Base-by-base conservation (phyloP, 495 filamentous ascomycete genomes). In the Aspergillus olivimuriae region DNA sequence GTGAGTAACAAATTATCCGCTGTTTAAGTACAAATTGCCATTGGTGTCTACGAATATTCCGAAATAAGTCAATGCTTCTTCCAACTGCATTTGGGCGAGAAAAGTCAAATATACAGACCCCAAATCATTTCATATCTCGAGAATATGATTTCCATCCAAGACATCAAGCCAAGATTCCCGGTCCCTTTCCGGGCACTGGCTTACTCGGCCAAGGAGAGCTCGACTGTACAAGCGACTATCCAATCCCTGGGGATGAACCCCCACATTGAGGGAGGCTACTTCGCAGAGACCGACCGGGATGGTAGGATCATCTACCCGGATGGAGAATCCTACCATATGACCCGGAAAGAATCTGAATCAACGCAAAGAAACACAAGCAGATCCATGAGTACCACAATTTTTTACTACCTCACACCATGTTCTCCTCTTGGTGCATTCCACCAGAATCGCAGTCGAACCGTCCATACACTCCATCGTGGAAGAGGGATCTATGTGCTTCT, bases 191-290 rank as follows among this genome's bases (percentile, higher is more conserved):
- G 1, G 17, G 18, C 34, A 39, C 10, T 20, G 12, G 18, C 1
- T 35, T 46, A 11, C 60, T 56, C 21, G 32, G 46, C 31, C 40
- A 56, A 24, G 31, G 70, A 78, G 47, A 34, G 66, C 8, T 50
- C 63, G 7, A 6, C 40, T 8, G 57, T 69, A 28, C 46, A 64
- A 39, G 34, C 56, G 30, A 50, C 76, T 10, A 75, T 83, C 56
- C 23, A 42, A 11, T 48, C 53, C 18, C 66, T 83, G 17, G 14
- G 56, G 18, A 61, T 81, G 4, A 47, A 56, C 20, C 61, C 68
- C 9, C 81, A 85, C 57, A 62, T 75, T 42, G 80, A 82, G 65
- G 81, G 81, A 22, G 83, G 81, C 34, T 87, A 77, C 61, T 85
- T 76, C 53, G 57, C 52, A 37, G 78, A 82, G 57, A 84, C 77